phyloP scores from a whole-genome alignment of 1,139 yeast genomes.

The Saccharomycopsis hybrid region DNA sequence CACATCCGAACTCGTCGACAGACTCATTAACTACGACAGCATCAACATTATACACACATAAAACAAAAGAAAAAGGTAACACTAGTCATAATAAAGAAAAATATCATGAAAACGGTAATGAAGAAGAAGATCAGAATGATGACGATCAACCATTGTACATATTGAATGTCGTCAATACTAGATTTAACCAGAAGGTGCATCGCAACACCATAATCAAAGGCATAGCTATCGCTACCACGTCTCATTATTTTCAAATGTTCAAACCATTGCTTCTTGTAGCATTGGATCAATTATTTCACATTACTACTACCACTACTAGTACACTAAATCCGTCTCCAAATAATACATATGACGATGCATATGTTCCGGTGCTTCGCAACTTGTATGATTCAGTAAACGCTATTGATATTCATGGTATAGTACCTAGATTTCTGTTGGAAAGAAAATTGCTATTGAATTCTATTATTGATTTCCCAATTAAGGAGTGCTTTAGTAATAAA shows the following conservation, averaged over 20 bases:
- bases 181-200: constrained; percentile 38
- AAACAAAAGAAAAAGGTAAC: constrained; percentile 10
- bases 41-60: constrained; percentile 23
- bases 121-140: constrained; percentile 16
- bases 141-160: constrained; percentile 42
- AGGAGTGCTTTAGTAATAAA: constrained; percentile 28
- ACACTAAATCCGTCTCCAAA: background rate
- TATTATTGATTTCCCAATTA: constrained; percentile 41
- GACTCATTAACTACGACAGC: constrained; percentile 17
- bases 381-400: constrained; percentile 36
- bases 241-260: constrained; percentile 49
- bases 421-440: constrained; percentile 23
- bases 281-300: constrained; percentile 37
- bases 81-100: background rate
- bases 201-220: constrained; percentile 55
- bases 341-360: background rate
- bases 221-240: constrained; percentile 46
- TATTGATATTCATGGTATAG: constrained; percentile 26
- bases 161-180: constrained; percentile 51
- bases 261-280: constrained; percentile 52
- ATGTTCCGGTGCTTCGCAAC: constrained; percentile 26
- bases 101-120: background rate
- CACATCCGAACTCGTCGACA: constrained; percentile 17
- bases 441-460: constrained; percentile 39
- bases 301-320: constrained; percentile 25